Conservation (phyloP, 805 yeast genomes). For the Candida krabiensis region DNA sequence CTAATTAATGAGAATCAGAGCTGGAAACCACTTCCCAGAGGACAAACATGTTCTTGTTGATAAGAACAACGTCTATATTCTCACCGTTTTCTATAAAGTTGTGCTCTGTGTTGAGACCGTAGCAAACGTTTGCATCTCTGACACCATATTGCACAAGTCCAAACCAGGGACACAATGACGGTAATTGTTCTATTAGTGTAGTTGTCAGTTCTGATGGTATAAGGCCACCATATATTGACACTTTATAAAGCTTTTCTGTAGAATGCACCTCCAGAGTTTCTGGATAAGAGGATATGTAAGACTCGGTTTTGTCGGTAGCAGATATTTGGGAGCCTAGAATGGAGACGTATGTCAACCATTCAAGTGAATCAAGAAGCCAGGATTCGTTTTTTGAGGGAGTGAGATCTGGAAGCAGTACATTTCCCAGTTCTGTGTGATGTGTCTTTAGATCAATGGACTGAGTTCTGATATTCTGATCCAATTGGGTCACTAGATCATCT, state of each 20-base stretch:
- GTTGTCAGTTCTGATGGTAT: constrained; percentile 11
- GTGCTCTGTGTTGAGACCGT: constrained; percentile 28
- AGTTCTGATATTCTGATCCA: neutral
- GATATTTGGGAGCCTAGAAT: constrained; percentile 27
- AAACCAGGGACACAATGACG: constrained; percentile 21
- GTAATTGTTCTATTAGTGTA: constrained; percentile 2
- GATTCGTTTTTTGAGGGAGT: constrained; percentile 18
- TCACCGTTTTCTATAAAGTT: constrained; percentile 29
- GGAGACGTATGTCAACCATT: constrained; percentile 32
- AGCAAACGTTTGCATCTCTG: constrained; percentile 28
- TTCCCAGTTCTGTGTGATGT: constrained; percentile 12
- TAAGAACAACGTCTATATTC: constrained; percentile 25
- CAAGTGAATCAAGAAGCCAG: constrained; percentile 25
- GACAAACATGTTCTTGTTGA: constrained; percentile 16
- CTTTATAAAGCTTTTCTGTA: constrained; percentile 12
- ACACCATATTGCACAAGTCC: constrained; percentile 29
- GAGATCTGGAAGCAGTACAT: constrained; percentile 20
- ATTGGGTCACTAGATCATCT: neutral
- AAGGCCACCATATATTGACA: constrained; percentile 20
- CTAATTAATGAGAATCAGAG: constrained; percentile 26
- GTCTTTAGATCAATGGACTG: neutral
- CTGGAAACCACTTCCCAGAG: constrained; percentile 33
- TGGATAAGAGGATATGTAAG: constrained; percentile 27
- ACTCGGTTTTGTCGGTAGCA: constrained; percentile 17
- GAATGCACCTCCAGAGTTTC: constrained; percentile 10